Evolutionary conservation across 441 rosid species (phyloP).

Genomic region (Omphalea diandra): DNA sequence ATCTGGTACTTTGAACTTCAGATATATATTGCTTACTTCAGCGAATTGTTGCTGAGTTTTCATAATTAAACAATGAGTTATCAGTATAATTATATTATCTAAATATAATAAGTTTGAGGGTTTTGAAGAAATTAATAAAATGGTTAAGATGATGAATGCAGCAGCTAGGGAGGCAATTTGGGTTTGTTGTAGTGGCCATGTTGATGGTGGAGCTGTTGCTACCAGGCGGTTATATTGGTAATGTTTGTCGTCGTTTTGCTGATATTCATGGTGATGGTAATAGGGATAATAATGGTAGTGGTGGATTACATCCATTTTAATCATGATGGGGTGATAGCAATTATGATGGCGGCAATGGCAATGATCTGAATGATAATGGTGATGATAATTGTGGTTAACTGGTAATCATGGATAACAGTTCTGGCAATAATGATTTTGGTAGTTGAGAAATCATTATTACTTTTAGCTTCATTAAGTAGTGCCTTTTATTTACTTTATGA

Average conservation of each 20-base stretch:
- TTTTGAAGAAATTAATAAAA: neutral
- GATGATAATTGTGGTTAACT: neutral
- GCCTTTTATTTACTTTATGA: neutral
- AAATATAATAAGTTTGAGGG: neutral
- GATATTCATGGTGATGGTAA: neutral
- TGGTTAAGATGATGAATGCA: neutral
- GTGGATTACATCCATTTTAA: neutral
- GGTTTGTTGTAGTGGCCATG: neutral
- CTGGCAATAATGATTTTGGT: neutral
- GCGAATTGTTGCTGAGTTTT: neutral
- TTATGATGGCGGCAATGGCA: too few species aligned
- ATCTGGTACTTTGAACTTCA: neutral
- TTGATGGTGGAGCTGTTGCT: neutral
- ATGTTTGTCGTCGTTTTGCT: neutral
- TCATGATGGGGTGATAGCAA: neutral
- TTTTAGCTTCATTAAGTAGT: slow-evolving; percentile 1
- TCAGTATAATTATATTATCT: neutral
- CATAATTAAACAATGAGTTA: neutral
- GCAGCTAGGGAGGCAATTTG: neutral
- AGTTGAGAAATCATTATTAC: too few species aligned
- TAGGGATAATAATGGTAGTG: neutral
- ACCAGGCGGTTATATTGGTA: neutral
- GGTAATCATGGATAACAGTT: neutral
- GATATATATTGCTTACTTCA: too few species aligned
- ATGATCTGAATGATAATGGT: neutral